These are phyloP conservation scores for Pseudogymnoascus sp. DNA, from an alignment of 2,329 filamentous ascomycete genomes.

Conservation along the genomic window DNA sequence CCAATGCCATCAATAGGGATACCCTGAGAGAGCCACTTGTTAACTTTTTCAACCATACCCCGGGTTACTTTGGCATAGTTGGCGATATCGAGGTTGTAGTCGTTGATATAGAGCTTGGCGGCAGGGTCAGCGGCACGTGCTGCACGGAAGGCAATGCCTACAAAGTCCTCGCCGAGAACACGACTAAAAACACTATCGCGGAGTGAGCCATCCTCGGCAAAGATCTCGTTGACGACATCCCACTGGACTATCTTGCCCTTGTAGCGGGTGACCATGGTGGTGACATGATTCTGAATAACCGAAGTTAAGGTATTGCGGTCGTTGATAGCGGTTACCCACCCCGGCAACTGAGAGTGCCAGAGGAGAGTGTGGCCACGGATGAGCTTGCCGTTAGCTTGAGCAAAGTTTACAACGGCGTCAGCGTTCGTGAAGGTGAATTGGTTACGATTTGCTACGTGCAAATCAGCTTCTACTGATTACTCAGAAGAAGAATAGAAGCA, in stretches of 20 bases:
- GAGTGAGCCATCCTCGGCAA: slow-evolving; percentile 39
- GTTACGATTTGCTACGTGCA: slow-evolving; percentile 30
- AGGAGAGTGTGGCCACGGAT: slow-evolving; percentile 60
- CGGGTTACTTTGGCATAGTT: slow-evolving; percentile 47
- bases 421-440: slow-evolving; percentile 48
- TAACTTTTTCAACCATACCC: slow-evolving; percentile 51
- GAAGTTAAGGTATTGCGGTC: slow-evolving; percentile 44
- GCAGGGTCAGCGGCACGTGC: slow-evolving; percentile 58
- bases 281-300: slow-evolving; percentile 56
- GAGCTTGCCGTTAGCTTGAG: slow-evolving; percentile 46
- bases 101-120: slow-evolving; percentile 70
- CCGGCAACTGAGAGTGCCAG: slow-evolving; percentile 54
- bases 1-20: slow-evolving; percentile 59
- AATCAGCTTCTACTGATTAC: background rate
- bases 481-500: background rate
- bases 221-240: slow-evolving; percentile 61
- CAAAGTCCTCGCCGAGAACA: slow-evolving; percentile 62
- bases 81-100: slow-evolving; percentile 50
- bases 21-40: slow-evolving; percentile 54
- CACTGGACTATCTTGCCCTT: slow-evolving; percentile 57
- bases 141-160: slow-evolving; percentile 62
- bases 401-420: slow-evolving; percentile 55
- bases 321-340: slow-evolving; percentile 51
- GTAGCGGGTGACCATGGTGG: slow-evolving; percentile 48
- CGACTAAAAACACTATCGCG: slow-evolving; percentile 57